Conservation (phyloP, 768 basidiomycete genomes). For the Lactarius pseudohatsudake region DNA sequence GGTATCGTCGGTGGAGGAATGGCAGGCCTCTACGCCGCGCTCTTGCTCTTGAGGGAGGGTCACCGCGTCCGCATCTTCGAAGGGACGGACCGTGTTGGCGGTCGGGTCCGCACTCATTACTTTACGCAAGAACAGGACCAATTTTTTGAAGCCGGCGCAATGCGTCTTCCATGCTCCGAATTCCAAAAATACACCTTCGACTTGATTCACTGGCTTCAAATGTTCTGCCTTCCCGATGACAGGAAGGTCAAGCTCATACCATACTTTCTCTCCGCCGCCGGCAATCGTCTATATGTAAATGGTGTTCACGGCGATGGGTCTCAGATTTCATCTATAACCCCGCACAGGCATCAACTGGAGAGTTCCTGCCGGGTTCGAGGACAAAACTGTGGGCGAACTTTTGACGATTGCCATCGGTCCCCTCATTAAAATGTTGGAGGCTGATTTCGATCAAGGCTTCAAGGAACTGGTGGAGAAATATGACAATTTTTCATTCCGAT, state of each 20-base stretch:
- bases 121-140: slow-evolving; percentile 28
- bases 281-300: slow-evolving; percentile 27
- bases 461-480: slow-evolving; percentile 21
- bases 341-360: slow-evolving; percentile 14
- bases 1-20: slow-evolving; percentile 29
- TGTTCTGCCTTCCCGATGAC: slow-evolving; percentile 11
- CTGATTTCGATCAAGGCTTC: slow-evolving; percentile 25
- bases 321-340: slow-evolving; percentile 6
- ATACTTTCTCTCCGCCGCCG: slow-evolving; percentile 24
- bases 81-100: slow-evolving; percentile 24
- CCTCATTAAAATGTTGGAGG: slow-evolving; percentile 17
- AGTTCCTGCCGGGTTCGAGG: slow-evolving; percentile 7
- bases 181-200: slow-evolving; percentile 24
- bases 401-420: slow-evolving; percentile 20
- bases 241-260: slow-evolving; percentile 24
- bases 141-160: slow-evolving; percentile 30
- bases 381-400: slow-evolving; percentile 23
- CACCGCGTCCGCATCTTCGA: slow-evolving; percentile 27
- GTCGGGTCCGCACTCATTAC: slow-evolving; percentile 27
- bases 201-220: slow-evolving; percentile 18
- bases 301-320: slow-evolving; percentile 5
- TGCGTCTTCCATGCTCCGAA: slow-evolving; percentile 27
- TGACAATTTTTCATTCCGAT: slow-evolving; percentile 31
- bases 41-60: slow-evolving; percentile 21
- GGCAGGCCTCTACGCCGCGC: slow-evolving; percentile 27